These are phyloP conservation scores for Pseudisothecium myosuroides DNA, from an alignment of 225 moss, liverwort and hornwort species.

Conservation along the genomic window DNA sequence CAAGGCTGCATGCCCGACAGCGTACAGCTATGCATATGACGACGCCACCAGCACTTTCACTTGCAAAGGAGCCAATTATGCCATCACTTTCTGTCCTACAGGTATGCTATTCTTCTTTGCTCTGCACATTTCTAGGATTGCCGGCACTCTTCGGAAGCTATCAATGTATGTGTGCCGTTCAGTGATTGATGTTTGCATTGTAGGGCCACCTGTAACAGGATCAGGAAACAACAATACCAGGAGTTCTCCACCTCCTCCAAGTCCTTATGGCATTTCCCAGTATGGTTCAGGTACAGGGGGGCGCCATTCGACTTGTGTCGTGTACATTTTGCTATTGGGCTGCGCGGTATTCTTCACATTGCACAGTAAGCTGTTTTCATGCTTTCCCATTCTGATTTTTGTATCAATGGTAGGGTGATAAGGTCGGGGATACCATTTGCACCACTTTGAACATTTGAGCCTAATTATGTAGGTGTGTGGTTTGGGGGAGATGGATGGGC, in stretches of 20 bases:
- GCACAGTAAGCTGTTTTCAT: neutral
- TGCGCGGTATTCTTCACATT: neutral
- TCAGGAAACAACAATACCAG: neutral
- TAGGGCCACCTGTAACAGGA: neutral
- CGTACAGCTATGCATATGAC: conserved; percentile 87
- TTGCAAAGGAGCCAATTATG: conserved; percentile 46
- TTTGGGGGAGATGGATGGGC: neutral
- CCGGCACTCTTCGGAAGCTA: neutral
- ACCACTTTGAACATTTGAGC: neutral
- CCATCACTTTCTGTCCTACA: conserved; percentile 62
- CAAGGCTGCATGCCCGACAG: conserved; percentile 74
- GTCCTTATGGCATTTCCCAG: conserved; percentile 5
- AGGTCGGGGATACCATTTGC: neutral
- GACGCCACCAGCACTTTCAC: conserved; percentile 75
- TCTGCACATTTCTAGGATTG: neutral
- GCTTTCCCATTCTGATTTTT: neutral
- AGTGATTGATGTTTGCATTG: neutral
- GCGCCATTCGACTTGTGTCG: neutral
- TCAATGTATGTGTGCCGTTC: neutral
- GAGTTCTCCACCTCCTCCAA: conserved; percentile 5
- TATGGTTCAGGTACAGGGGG: conserved; percentile 6
- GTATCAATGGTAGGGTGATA: neutral
- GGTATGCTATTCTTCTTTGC: neutral
- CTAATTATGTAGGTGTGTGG: neutral
- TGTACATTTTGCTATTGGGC: neutral